Base-by-base conservation (phyloP, 2,329 filamentous ascomycete genomes). In the Diaporthe destruens region DNA sequence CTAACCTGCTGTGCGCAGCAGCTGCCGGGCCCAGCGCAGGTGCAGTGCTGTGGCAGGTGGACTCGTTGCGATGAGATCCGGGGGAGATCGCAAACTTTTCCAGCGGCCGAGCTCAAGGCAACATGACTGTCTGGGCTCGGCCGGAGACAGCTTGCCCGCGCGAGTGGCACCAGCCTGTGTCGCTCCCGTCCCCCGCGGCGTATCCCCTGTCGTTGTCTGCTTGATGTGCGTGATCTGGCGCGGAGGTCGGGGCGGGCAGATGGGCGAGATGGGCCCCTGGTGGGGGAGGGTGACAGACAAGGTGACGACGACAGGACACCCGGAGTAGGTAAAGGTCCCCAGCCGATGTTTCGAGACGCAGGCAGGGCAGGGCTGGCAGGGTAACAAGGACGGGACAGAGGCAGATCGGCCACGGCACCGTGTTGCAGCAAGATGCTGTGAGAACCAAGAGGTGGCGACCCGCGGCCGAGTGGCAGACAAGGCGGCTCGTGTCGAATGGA, bases 401-500 rank as follows among this genome's bases (percentile, higher is more conserved):
- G 61, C 44, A 51, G 44, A 51, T 51, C 44, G 51, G 18, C 61
- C 61, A 65, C 61, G 14, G 44, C 44, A 65, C 61, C 44, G 61
- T 65, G 61, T 65, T 44, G 61, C 61, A 51, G 61, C 61, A 47
- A 47, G 29, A 25, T 65, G 29, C 61, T 51, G 61, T 65, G 44
- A 65, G 61, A 63, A 51, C 61, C 61, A 65, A 44, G 61, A 65
- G 61, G 61, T 65, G 61, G 61, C 61, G 44, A 51, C 61, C 25
- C 14, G 61, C 61, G 44, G 61, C 61, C 61, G 29, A 65, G 44
- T 51, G 61, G 61, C 61, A 51, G 61, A 65, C 61, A 20, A 65
- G 44, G 61, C 61, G 61, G 61, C 61, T 65, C 61, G 61, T 65
- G 61, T 65, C 61, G 61, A 65, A 65, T 65, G 61, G 61, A 65